Conservation (phyloP, 805 yeast species). For the Gaillardinia entomophila region DNA sequence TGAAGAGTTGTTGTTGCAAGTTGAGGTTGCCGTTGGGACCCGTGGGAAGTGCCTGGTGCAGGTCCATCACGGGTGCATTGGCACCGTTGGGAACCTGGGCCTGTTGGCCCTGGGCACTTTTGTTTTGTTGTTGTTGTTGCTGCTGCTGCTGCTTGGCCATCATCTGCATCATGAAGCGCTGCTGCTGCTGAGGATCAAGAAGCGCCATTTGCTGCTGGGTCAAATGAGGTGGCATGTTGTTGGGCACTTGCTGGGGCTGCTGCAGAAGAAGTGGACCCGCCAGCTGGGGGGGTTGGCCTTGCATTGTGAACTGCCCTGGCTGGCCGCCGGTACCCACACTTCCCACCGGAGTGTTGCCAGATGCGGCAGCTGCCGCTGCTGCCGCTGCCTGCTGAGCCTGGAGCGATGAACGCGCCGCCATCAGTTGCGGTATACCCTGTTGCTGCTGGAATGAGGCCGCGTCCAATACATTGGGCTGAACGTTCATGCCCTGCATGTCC, state of each 20-base stretch:
- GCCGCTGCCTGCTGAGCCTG: conserved; percentile 3
- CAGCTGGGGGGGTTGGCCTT: conserved; percentile 7
- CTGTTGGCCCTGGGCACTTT: conserved; percentile 17
- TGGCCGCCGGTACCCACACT: conserved; percentile 1
- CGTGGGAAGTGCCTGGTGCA: conserved; percentile 1
- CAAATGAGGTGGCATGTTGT: conserved; percentile 4
- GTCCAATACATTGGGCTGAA: conserved; percentile 13
- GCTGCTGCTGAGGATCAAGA: conserved; percentile 9
- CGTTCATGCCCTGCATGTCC: conserved; percentile 37
- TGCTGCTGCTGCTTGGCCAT: conserved; percentile 18
- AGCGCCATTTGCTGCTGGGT: conserved; percentile 4
- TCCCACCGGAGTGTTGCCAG: conserved; percentile 4
- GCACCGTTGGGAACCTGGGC: too few species aligned
- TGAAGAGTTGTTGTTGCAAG: conserved; percentile 26
- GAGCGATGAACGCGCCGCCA: too few species aligned
- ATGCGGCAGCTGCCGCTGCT: conserved; percentile 7
- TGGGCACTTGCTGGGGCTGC: conserved; percentile 18
- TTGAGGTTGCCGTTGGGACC: conserved; percentile 9
- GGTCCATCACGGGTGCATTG: neutral
- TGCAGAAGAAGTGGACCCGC: conserved; percentile 14
- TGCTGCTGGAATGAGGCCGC: conserved; percentile 3
- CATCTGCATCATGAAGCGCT: conserved; percentile 18
- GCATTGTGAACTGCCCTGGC: conserved; percentile 2
- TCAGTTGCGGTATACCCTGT: too few species aligned
- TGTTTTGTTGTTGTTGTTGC: conserved; percentile 13